These are phyloP conservation scores for Blastobotrys americana DNA, from an alignment of 805 yeast genomes.

Conservation along the genomic window DNA sequence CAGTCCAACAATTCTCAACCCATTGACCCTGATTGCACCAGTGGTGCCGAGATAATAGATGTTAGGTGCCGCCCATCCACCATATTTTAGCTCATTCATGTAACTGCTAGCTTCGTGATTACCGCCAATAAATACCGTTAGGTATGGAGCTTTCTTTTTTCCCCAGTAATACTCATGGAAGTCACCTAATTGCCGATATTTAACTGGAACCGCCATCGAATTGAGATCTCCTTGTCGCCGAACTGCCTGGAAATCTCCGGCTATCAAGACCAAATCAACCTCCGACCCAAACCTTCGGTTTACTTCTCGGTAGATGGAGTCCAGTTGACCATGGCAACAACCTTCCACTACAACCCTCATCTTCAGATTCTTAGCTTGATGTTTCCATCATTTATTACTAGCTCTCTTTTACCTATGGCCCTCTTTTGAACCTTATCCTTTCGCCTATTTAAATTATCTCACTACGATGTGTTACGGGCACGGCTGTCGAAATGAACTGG, in stretches of 20 bases:
- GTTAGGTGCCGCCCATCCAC: slow-evolving; percentile 91
- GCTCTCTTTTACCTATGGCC: too few species aligned
- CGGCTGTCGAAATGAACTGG: too few species aligned
- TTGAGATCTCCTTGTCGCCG: slow-evolving; percentile 56
- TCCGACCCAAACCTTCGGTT: slow-evolving; percentile 11
- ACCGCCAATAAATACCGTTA: slow-evolving; percentile 86
- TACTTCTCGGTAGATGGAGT: slow-evolving; percentile 45
- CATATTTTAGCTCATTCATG: slow-evolving; percentile 61
- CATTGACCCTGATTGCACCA: slow-evolving; percentile 67
- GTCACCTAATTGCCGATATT: slow-evolving; percentile 71
- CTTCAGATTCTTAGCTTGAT: too few species aligned
- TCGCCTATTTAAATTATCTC: too few species aligned
- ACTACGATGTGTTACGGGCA: too few species aligned
- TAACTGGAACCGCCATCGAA: slow-evolving; percentile 70
- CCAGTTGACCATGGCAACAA: slow-evolving; percentile 80
- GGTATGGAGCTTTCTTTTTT: slow-evolving; percentile 53
- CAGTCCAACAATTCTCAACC: slow-evolving; percentile 69
- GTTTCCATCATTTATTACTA: too few species aligned
- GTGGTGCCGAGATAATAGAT: slow-evolving; percentile 79
- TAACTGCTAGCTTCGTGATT: slow-evolving; percentile 89
- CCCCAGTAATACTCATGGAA: slow-evolving; percentile 68
- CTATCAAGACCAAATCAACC: slow-evolving; percentile 60
- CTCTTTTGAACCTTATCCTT: too few species aligned
- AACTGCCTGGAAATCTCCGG: slow-evolving; percentile 89
- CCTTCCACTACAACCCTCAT: slow-evolving; percentile 68